Evolutionary conservation across 1,139 yeast genomes (phyloP).

Genomic region (Yamadazyma songkhlaensis): DNA sequence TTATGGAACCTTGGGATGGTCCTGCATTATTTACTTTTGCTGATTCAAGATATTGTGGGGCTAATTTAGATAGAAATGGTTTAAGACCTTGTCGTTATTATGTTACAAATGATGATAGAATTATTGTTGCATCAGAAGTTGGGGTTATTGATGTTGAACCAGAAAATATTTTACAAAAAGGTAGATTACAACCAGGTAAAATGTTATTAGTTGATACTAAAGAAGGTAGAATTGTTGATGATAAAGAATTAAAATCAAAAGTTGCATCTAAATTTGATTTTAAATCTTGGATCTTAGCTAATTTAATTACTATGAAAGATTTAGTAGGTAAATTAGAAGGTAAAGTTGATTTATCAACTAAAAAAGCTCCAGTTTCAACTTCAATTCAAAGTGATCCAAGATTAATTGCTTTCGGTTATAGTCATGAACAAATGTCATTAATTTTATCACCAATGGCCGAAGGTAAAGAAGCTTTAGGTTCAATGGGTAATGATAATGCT

Average conservation of each 20-base stretch:
- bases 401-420: slow-evolving; percentile 84
- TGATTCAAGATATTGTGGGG: slow-evolving; percentile 98
- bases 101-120: slow-evolving; percentile 89
- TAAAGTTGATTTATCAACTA: slow-evolving; percentile 27
- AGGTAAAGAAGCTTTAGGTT: slow-evolving; percentile 93
- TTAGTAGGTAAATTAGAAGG: slow-evolving; percentile 51
- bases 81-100: slow-evolving; percentile 98
- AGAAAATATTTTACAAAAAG: slow-evolving; percentile 79
- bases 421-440: slow-evolving; percentile 83
- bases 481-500: slow-evolving; percentile 99
- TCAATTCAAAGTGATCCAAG: slow-evolving; percentile 81
- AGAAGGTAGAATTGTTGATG: slow-evolving; percentile 91
- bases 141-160: slow-evolving; percentile 93
- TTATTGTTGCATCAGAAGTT: slow-evolving; percentile 97
- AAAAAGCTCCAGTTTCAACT: slow-evolving; percentile 16
- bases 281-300: slow-evolving; percentile 89
- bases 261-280: slow-evolving; percentile 89
- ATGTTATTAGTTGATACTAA: slow-evolving; percentile 94
- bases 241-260: slow-evolving; percentile 75
- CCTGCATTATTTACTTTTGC: slow-evolving; percentile 97
- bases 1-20: slow-evolving; percentile 99
- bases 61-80: slow-evolving; percentile 95
- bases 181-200: slow-evolving; percentile 94
- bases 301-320: slow-evolving; percentile 80
- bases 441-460: slow-evolving; percentile 94